Evolutionary conservation across 148 eudicot genomes (phyloP).

Genomic region (Cornus suecica): DNA sequence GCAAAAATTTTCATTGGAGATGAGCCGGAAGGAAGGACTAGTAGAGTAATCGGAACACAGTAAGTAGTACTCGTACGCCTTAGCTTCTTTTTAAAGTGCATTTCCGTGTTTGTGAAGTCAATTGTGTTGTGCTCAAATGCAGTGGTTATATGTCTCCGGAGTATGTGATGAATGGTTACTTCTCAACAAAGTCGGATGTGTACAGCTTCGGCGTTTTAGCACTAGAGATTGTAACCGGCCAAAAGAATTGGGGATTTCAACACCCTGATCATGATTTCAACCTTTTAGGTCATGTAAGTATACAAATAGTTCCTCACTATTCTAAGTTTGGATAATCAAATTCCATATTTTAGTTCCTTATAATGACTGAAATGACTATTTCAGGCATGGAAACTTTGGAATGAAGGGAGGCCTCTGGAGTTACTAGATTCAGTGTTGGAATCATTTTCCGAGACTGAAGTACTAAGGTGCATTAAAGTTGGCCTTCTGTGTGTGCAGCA

Average conservation of each 20-base stretch:
- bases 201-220: constrained; percentile 25
- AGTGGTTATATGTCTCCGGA: constrained; percentile 29
- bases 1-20: constrained; percentile 18
- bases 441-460: constrained; percentile 7
- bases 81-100: too few relatives aligned
- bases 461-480: constrained; percentile 15
- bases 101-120: not conserved
- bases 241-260: constrained; percentile 19
- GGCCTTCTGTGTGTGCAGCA: constrained; percentile 20
- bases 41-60: constrained; percentile 20
- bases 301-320: too few relatives aligned
- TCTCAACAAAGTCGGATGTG: constrained; percentile 23
- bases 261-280: constrained; percentile 22
- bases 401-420: constrained; percentile 15
- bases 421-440: constrained; percentile 16
- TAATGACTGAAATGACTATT: not conserved
- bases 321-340: not conserved
- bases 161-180: constrained; percentile 16
- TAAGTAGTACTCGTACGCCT: constrained; percentile 9
- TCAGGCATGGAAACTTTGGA: constrained; percentile 25
- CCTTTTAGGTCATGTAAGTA: constrained; percentile 26
- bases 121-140: not conserved
- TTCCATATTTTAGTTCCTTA: not conserved
- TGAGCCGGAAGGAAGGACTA: not conserved
- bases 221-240: constrained; percentile 21